Conservation (phyloP, 768 basidiomycete species). For the Suillus luteus region DNA sequence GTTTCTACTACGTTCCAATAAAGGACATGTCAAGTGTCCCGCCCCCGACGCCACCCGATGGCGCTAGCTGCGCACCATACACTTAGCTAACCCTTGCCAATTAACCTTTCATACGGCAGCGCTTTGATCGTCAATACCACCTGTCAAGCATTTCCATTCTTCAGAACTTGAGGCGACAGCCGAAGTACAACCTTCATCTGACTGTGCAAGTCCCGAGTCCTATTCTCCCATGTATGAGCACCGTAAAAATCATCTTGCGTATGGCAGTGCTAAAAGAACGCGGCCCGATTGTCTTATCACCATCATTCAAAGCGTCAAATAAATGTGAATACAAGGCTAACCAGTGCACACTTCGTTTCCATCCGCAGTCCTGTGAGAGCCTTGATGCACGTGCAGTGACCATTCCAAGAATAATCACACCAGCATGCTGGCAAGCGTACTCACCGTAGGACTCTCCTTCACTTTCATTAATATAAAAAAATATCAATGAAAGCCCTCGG, state of each 20-base stretch:
- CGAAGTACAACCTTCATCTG: too few species aligned
- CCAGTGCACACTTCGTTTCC: not conserved
- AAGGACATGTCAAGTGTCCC: not conserved
- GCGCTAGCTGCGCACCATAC: not conserved
- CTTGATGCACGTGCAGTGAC: too few species aligned
- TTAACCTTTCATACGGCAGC: not conserved
- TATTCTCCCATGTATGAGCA: not conserved
- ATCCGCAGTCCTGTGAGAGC: not conserved
- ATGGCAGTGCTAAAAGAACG: too few species aligned
- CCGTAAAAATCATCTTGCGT: not conserved
- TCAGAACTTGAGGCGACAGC: too few species aligned
- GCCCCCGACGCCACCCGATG: constrained; percentile 10
- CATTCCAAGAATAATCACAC: too few species aligned
- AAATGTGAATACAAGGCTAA: not conserved
- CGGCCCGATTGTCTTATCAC: too few species aligned
- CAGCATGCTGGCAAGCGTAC: too few species aligned
- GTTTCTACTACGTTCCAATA: not conserved
- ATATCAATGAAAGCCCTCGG: constrained; percentile 11
- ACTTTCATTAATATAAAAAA: too few species aligned
- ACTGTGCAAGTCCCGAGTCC: too few species aligned
- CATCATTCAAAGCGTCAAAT: not conserved
- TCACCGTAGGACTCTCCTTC: too few species aligned
- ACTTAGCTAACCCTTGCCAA: constrained; percentile 6
- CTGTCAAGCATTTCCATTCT: not conserved
- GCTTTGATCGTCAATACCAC: not conserved